Base-by-base conservation (phyloP, 2,329 filamentous ascomycete species). In the Colletotrichum sp. region DNA sequence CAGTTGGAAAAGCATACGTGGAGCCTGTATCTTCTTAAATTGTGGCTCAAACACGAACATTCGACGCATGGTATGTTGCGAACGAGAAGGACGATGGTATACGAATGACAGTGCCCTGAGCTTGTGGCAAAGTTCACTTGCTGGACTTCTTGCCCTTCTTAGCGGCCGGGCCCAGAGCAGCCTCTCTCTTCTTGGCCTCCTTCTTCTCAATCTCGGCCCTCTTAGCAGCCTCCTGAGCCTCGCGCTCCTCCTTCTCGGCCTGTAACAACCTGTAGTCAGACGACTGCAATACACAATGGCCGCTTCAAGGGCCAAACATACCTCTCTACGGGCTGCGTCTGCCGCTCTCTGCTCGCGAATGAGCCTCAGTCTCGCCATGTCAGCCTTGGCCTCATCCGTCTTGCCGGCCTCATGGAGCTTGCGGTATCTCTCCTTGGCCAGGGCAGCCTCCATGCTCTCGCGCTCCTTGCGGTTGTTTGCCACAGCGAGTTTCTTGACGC, bases 401-500 rank as follows among this genome's bases (percentile, higher is more conserved):
- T 98, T 98, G 81, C 96, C 96, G 82, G 96, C 94, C 73, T 96
- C 95, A 82, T 98, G 96, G 80, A 98, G 85, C 87, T 98, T 98
- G 88, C 95, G 91, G 83, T 98, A 98, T 79, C 93, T 91, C 88
- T 98, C 96, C 84, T 96, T 96, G 34, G 95, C 95, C 83, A 96
- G 94, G 78, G 94, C 93, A 2, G 96, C 96, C 86, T 98, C 94
- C 39, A 97, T 82, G 4, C 96, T 94, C 87, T 98, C 90, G 80
- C 91, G 84, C 86, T 93, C 89, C 84, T 90, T 86, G 70, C 90
- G 84, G 82, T 85, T 91, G 77, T 80, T 82, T 34, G 84, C 82
- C 57, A 90, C 83, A 71, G 83, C 84, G 79, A 92, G 78, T 74
- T 91, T 91, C 82, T 91, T 89, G 55, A 93, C 88, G 12, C 85